Evolutionary conservation across 2,329 filamentous ascomycete genomes (phyloP).

Genomic region (Apiospora malaysiana): DNA sequence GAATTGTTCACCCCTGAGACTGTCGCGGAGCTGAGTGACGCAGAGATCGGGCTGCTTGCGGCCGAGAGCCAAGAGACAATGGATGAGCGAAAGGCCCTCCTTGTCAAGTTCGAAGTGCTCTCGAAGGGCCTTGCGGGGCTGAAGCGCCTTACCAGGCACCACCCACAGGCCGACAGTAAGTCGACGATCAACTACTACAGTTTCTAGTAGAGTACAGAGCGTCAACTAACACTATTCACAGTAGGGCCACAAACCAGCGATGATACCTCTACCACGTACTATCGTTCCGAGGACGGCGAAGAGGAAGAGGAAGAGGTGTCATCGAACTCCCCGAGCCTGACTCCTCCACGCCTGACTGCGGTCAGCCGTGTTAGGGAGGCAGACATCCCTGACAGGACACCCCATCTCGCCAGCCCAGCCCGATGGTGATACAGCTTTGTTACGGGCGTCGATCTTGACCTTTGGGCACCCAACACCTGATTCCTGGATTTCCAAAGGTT

Average conservation of each 20-base stretch:
- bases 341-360: not conserved
- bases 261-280: not conserved
- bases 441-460: not conserved
- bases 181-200: not conserved
- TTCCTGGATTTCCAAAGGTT: too few species aligned
- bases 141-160: slow-evolving; percentile 19
- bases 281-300: not conserved
- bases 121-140: slow-evolving; percentile 6
- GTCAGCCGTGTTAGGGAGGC: not conserved
- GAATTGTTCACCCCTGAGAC: slow-evolving; percentile 31
- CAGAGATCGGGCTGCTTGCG: slow-evolving; percentile 29
- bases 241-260: not conserved
- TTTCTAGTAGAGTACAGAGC: not conserved
- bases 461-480: not conserved
- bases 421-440: not conserved
- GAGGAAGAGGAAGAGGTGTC: not conserved
- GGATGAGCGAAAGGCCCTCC: slow-evolving; percentile 29
- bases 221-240: not conserved
- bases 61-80: slow-evolving; percentile 29
- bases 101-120: slow-evolving; percentile 33
- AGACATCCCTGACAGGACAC: not conserved
- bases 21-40: slow-evolving; percentile 30
- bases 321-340: not conserved
- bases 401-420: not conserved
- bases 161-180: slow-evolving; percentile 2